These are phyloP conservation scores for Trebouxia sp. DNA, from an alignment of 139 green algal genomes.

Conservation along the genomic window DNA sequence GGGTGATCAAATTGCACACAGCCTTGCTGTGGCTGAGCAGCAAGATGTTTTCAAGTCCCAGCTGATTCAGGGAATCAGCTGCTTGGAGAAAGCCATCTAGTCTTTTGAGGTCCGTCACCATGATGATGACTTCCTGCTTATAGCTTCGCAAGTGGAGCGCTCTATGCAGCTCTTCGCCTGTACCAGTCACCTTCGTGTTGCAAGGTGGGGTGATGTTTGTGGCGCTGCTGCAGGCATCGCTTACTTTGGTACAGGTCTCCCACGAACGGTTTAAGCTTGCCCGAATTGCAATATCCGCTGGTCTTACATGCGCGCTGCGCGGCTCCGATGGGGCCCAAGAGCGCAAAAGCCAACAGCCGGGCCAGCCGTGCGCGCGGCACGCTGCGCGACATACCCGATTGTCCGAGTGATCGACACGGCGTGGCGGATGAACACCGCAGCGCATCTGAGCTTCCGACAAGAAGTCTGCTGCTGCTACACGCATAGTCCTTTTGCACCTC, in stretches of 20 bases:
- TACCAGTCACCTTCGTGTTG: too few species aligned
- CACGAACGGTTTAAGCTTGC: not conserved
- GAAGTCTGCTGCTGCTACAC: too few species aligned
- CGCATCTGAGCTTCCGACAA: too few species aligned
- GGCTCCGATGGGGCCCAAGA: not conserved
- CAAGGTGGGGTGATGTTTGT: not conserved
- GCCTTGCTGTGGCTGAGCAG: conserved; percentile 5
- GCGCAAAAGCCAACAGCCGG: not conserved
- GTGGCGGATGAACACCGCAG: too few species aligned
- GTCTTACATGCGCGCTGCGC: not conserved
- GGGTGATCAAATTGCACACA: not conserved
- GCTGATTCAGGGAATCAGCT: not conserved
- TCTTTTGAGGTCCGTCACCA: not conserved
- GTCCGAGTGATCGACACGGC: too few species aligned
- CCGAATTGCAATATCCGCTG: not conserved
- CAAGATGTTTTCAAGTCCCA: not conserved
- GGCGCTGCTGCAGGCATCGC: too few species aligned
- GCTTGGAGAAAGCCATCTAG: conserved; percentile 6
- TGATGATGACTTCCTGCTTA: conserved; percentile 20
- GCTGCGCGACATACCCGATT: too few species aligned
- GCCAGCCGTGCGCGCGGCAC: not conserved
- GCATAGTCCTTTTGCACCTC: not conserved
- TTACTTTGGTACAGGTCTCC: not conserved
- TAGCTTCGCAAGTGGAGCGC: not conserved
- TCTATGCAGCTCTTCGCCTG: not conserved